Base-by-base conservation (phyloP, 208 protist genomes). In the Leishmania mexicana region DNA sequence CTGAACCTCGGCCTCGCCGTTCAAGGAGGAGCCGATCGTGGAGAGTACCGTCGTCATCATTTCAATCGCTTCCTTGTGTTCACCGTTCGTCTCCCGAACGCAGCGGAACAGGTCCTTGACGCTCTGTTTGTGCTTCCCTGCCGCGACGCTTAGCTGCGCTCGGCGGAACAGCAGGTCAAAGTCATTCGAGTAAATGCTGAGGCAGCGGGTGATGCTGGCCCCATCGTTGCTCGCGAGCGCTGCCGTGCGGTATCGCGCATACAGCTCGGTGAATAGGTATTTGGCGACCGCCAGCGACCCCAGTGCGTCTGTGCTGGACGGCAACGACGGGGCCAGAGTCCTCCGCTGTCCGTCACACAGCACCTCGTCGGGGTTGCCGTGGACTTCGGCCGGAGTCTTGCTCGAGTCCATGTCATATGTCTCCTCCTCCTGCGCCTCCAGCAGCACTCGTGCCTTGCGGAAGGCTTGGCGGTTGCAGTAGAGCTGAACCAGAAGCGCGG, bases 41-140 rank as follows among this genome's bases (percentile, higher is more conserved):
- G 96, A 96, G 65, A 98, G 89, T 19, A 96, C 92, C 31, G 86
- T 81, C 54, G 95, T 96, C 92, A 98, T 96, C 47, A 88, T 85
- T 42, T 96, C 93, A 21, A 98, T 85, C 35, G 95, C 93, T 74
- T 83, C 89, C 78, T 89, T 92, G 85, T 96, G 91, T 62, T 87
- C 85, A n/a, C 95, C 92, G 79, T 96, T 95, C 19, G 88, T 95
- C 71, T 94, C 88, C 80, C 93, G 92, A 75, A 98, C 91, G 81
- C 92, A 96, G 49, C 83, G 85, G 81, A 98, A 96, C 17, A 98
- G 82, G 70, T 98, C 95, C 53, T 89, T 88, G 58, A 98, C 87
- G 60, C 92, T 95, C 45, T 87, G 81, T 80, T 96, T 96, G 24
- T 87, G 83, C 70, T 95, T 72, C 40, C 90, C 89, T 3, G 84